Conservation (phyloP, 1,284 basidiomycete species). For the Garcileccinum viscosum region DNA sequence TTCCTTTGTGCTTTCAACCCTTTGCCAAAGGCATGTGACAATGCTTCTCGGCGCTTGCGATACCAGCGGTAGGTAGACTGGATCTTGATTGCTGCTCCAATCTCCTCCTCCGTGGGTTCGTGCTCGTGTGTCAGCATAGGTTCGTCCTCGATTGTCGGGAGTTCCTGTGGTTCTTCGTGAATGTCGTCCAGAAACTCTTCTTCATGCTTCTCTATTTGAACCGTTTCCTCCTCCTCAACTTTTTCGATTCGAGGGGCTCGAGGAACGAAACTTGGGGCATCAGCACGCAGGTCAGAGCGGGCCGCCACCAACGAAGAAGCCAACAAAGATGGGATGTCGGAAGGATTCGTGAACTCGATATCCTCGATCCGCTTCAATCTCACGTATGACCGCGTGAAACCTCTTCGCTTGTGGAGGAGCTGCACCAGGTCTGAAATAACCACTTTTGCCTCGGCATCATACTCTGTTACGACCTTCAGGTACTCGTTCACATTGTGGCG, state of each 20-base stretch:
- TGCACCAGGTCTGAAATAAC: slow-evolving; percentile 33
- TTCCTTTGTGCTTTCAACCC: slow-evolving; percentile 33
- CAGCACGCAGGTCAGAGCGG: slow-evolving; percentile 21
- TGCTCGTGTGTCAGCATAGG: slow-evolving; percentile 19
- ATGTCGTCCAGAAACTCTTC: slow-evolving; percentile 19
- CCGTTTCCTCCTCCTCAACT: slow-evolving; percentile 1
- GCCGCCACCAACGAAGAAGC: slow-evolving; percentile 20
- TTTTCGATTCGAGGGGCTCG: neutral
- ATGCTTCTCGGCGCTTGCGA: slow-evolving; percentile 26
- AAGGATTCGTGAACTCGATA: slow-evolving; percentile 22
- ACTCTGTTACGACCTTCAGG: slow-evolving; percentile 22
- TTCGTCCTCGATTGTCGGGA: slow-evolving; percentile 5
- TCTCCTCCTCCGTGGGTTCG: slow-evolving; percentile 28
- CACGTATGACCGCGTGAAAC: neutral
- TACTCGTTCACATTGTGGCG: slow-evolving; percentile 7
- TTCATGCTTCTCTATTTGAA: slow-evolving; percentile 12
- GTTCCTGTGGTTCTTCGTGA: slow-evolving; percentile 28
- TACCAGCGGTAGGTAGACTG: slow-evolving; percentile 31
- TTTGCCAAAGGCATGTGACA: slow-evolving; percentile 35
- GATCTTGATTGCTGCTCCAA: slow-evolving; percentile 24
- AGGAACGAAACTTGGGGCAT: slow-evolving; percentile 23
- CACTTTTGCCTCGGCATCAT: slow-evolving; percentile 22
- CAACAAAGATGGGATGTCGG: slow-evolving; percentile 30
- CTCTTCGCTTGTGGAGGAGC: slow-evolving; percentile 25
- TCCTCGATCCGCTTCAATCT: slow-evolving; percentile 20